These are phyloP conservation scores for Helianthus tuberosus DNA, from an alignment of 129 eudicot genomes.

Conservation along the genomic window DNA sequence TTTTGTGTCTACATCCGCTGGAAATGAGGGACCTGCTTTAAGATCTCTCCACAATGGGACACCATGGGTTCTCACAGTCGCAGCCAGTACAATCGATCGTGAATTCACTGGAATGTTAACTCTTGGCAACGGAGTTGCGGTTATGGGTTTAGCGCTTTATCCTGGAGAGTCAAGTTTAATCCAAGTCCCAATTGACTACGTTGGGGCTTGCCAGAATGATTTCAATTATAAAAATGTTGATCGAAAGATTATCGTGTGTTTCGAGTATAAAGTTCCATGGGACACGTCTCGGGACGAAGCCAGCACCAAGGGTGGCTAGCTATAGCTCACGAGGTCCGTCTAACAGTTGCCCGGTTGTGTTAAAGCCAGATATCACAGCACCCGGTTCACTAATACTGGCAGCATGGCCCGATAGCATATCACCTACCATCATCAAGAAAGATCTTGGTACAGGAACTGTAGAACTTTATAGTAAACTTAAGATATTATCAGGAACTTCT, in stretches of 20 bases:
- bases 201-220: conserved; percentile 40
- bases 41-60: conserved; percentile 67
- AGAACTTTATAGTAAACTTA: conserved; percentile 44
- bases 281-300: conserved; percentile 42
- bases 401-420: conserved; percentile 55
- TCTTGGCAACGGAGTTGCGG: conserved; percentile 56
- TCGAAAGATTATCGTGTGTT: conserved; percentile 55
- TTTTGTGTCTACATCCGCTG: conserved; percentile 73
- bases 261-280: conserved; percentile 42
- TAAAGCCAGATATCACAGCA: conserved; percentile 78
- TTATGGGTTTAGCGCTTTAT: conserved; percentile 56
- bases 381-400: conserved; percentile 77
- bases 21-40: conserved; percentile 61
- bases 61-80: conserved; percentile 86
- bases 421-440: conserved; percentile 27
- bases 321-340: conserved; percentile 88
- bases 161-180: conserved; percentile 41
- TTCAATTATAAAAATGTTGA: conserved; percentile 28
- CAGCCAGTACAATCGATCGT: conserved; percentile 74
- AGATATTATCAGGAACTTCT: conserved; percentile 71
- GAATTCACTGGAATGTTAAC: conserved; percentile 50
- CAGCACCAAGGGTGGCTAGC: conserved; percentile 63
- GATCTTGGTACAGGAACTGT: not conserved
- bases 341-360: conserved; percentile 48
- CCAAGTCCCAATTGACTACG: conserved; percentile 20